Base-by-base conservation (phyloP, 371 early-diverging fungal species). In the Rhizopus sp. region DNA sequence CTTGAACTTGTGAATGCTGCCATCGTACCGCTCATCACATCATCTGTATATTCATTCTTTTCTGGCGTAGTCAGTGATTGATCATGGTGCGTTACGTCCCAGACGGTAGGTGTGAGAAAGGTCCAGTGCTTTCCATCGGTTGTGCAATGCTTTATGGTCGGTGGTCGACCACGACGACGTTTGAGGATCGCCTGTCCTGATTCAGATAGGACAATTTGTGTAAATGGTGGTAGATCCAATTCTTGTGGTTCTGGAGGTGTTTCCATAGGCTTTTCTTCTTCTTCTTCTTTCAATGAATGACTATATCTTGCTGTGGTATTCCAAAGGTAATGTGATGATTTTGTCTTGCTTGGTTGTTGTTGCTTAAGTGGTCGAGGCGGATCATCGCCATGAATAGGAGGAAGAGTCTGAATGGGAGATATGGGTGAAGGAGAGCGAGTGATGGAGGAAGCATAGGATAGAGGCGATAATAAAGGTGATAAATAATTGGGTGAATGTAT, bases 51-150 rank as follows among this genome's bases (percentile, higher is more conserved):
- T 32, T 42, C 47, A 12, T 51, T 41, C 10, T 55, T 53, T 15
- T 59, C 30, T 31, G 34, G 3, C 38, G 17, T 34, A 17, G 35
- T 12, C 5, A 13, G 50, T 7, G 55, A 15, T 15, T 34, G 45
- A 16, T 12, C 52, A 46, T 51, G 39, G 39, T 46, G 51, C 13
- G 58, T 71, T 29, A 78, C 75, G 48, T 70, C 66, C 78, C 78
- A 79, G 0, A 75, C 75, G 1, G 75, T 75, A 3, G 80, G 80
- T 7, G 80, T 64, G 44, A 79, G 49, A 57, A 79, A 79, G 0
- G 73, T 74, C 70, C 70, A 79, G 15, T 46, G 16, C 12, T 72
- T 70, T 16, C 77, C 77, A 56, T 75, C 66, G 15, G 62, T 55
- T 5, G 63, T 45, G 16, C 67, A 57, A 12, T 69, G 69, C 16